A percentile compares a stretch with the other conserved stretches of the same genome.
These are phyloP conservation scores for Cyberlindnera maclurae DNA, from an alignment of 805 yeast genomes.

Conservation along the genomic window DNA sequence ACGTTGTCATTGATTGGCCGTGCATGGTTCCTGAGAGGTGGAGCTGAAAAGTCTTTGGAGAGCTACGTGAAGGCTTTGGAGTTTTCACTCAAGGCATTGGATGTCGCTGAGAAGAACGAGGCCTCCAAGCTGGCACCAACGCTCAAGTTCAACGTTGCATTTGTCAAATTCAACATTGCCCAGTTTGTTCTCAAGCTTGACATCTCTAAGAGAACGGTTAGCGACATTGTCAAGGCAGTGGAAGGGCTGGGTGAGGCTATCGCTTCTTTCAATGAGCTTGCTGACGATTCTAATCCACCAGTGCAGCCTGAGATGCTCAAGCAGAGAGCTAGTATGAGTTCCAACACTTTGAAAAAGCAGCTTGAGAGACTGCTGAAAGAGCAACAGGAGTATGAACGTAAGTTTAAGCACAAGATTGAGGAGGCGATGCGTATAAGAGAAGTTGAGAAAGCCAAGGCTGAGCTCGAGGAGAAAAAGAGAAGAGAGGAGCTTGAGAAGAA, in stretches of 20 bases:
- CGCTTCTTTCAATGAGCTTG: constrained; percentile 45
- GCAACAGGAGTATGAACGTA: constrained; percentile 59
- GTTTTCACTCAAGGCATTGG: constrained; percentile 51
- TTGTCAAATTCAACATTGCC: constrained; percentile 79
- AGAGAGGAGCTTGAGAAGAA: constrained; percentile 42
- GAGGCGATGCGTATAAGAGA: constrained; percentile 60
- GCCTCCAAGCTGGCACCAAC: constrained; percentile 35
- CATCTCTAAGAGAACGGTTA: constrained; percentile 50
- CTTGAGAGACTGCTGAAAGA: constrained; percentile 64
- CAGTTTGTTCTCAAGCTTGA: constrained; percentile 65
- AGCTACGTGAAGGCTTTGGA: constrained; percentile 56
- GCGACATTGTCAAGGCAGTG: constrained; percentile 51
- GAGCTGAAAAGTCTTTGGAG: constrained; percentile 55
- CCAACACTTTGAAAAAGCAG: constrained; percentile 64
- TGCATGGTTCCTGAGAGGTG: constrained; percentile 81
- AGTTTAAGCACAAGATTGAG: constrained; percentile 52
- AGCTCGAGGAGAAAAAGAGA: constrained; percentile 41
- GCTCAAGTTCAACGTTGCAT: constrained; percentile 73
- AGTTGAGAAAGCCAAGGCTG: constrained; percentile 39
- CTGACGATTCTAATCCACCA: constrained; percentile 56
- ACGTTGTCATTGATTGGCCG: constrained; percentile 71
- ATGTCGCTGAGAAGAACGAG: constrained; percentile 25
- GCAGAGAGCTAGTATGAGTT: constrained; percentile 83
- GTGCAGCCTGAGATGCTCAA: constrained; percentile 73
- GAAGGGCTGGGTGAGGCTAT: constrained; percentile 59